Evolutionary conservation across 2,329 filamentous ascomycete genomes (phyloP).

Genomic region (Epichloe aotearoae): DNA sequence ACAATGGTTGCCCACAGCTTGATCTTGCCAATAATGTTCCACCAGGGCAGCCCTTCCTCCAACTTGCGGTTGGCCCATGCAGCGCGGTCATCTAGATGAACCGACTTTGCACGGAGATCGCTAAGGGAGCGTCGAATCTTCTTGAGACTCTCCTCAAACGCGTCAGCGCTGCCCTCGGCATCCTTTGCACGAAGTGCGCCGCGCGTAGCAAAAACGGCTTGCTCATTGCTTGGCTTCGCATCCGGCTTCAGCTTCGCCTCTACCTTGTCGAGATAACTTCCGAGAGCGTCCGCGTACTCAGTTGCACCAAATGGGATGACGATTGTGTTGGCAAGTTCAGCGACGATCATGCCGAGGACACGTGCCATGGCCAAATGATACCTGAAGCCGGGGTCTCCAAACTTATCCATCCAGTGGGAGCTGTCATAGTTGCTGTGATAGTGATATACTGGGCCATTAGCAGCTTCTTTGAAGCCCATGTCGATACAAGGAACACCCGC

Average conservation of each 20-base stretch:
- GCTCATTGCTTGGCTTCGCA: conserved; percentile 12
- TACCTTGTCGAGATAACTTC: conserved; percentile 36
- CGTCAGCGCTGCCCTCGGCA: conserved; percentile 21
- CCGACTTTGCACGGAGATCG: conserved; percentile 26
- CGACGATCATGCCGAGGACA: conserved; percentile 47
- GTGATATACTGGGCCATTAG: conserved; percentile 49
- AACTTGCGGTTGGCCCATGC: conserved; percentile 29
- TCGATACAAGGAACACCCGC: conserved; percentile 54
- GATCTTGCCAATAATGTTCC: conserved; percentile 58
- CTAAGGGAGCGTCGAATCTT: conserved; percentile 25
- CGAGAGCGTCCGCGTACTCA: conserved; percentile 48
- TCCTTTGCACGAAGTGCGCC: conserved; percentile 12
- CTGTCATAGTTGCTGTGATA: conserved; percentile 91
- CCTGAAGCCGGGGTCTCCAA: conserved; percentile 54
- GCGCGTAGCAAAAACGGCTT: conserved; percentile 19
- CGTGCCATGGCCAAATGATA: conserved; percentile 58
- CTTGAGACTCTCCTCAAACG: conserved; percentile 26
- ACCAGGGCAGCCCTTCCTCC: conserved; percentile 56
- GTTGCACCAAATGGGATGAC: conserved; percentile 51
- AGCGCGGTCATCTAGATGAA: conserved; percentile 32
- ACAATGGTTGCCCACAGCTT: conserved; percentile 50
- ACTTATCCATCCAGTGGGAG: conserved; percentile 78
- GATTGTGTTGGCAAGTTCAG: conserved; percentile 46
- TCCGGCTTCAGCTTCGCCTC: conserved; percentile 31
- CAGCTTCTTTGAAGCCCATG: conserved; percentile 39